Conservation (phyloP, 805 yeast genomes). For the Metschnikowia continentalis region DNA sequence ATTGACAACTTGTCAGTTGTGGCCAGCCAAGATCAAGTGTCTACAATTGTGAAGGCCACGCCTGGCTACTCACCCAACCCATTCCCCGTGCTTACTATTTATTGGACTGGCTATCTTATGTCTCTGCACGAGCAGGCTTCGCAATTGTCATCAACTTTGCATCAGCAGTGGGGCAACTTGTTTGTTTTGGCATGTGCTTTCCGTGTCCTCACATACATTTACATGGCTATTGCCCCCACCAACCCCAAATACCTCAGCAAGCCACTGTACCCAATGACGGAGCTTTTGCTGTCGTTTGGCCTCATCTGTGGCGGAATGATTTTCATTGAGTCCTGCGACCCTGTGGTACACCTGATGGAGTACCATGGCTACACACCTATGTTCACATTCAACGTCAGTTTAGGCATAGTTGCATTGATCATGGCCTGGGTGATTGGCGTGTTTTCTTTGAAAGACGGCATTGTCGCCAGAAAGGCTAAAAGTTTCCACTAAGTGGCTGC, state of each 20-base stretch:
- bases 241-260: conserved; percentile 21
- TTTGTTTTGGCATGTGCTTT: conserved; percentile 79
- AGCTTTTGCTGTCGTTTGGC: conserved; percentile 72
- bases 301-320: conserved; percentile 84
- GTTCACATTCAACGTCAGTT: conserved; percentile 85
- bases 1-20: conserved; percentile 15
- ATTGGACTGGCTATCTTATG: conserved; percentile 96
- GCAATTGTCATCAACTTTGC: conserved; percentile 69
- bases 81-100: conserved; percentile 87
- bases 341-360: conserved; percentile 75
- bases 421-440: conserved; percentile 87
- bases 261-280: conserved; percentile 74
- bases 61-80: conserved; percentile 91
- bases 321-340: conserved; percentile 89
- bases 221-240: conserved; percentile 41
- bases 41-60: conserved; percentile 30
- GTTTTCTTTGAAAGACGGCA: conserved; percentile 53
- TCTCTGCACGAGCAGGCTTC: conserved; percentile 91
- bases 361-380: conserved; percentile 79
- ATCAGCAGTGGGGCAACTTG: conserved; percentile 88
- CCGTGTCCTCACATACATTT: conserved; percentile 59
- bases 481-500: background rate
- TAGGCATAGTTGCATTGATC: conserved; percentile 70
- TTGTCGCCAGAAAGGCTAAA: conserved; percentile 5
- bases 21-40: conserved; percentile 8